Evolutionary conservation across 176 grass and related monocot genomes (phyloP).

Genomic region (Phragmites australis): DNA sequence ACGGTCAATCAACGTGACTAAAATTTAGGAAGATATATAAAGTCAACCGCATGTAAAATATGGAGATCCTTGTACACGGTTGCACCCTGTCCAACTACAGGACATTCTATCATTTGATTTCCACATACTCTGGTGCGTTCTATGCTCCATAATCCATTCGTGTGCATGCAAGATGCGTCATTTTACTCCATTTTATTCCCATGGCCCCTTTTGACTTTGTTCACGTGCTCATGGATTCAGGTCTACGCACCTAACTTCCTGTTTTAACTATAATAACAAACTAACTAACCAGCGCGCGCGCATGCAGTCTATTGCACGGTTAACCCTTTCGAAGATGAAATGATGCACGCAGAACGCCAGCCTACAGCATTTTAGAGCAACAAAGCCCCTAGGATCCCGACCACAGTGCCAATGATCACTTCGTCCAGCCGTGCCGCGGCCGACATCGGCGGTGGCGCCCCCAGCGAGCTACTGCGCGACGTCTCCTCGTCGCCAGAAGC

Average conservation of each 20-base stretch:
- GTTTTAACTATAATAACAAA: not conserved
- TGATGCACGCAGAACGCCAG: not conserved
- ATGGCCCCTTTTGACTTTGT: too few species aligned
- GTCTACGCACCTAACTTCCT: too few species aligned
- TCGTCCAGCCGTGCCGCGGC: conserved; percentile 17
- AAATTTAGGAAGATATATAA: too few species aligned
- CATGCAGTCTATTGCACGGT: not conserved
- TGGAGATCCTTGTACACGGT: too few species aligned
- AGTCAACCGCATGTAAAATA: too few species aligned
- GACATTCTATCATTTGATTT: not conserved
- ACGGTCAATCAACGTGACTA: too few species aligned
- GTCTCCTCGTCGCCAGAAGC: not conserved
- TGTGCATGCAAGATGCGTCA: not conserved
- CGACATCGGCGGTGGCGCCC: conserved; percentile 41
- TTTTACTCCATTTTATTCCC: not conserved
- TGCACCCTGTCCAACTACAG: not conserved
- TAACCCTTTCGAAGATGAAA: not conserved
- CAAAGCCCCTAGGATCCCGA: conserved; percentile 27
- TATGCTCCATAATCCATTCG: not conserved
- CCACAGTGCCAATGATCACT: not conserved
- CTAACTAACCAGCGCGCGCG: not conserved
- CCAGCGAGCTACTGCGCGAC: not conserved
- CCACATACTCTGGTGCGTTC: not conserved
- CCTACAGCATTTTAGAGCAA: conserved; percentile 13
- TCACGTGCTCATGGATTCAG: too few species aligned